Base-by-base conservation (phyloP, 2,329 filamentous ascomycete species). In the Cadophora sp. region DNA sequence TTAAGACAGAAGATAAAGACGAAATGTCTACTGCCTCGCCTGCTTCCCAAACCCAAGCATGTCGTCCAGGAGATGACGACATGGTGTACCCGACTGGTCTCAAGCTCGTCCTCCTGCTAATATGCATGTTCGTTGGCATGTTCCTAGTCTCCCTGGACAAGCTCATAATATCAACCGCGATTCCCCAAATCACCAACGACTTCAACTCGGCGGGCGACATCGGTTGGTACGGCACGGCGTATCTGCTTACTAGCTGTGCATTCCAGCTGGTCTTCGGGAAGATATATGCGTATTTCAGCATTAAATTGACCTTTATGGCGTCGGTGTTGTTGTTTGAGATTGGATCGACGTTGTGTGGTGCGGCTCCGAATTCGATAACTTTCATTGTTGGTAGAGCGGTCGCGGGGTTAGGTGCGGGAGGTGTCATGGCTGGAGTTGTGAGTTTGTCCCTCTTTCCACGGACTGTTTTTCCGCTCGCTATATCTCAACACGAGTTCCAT, bases 181-280 rank as follows among this genome's bases (percentile, higher is more conserved):
- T 64, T 12, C 65, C 65, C 8, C 50, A 37, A 12, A 81, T 81
- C 50, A 80, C 79, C 1, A 58, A 70, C 43, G 73, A 77, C 9
- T 80, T 80, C 67, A 79, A 40, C 29, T 75, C 76, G 9, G 72
- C 78, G 8, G 65, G 75, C 55, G 79, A 80, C 72, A 73, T 79
- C 31, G 77, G 78, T 8, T 80, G 79, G 78, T 80, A 79, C 70
- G 77, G 76, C 31, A 76, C 75, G 24, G 75, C 77, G 0, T 79
- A 77, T 66, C 69, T 78, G 11, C 73, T 80, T 4, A 67, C 68
- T 29, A 68, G 62, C 50, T 66, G 63, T 61, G 64, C 69, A 6
- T 68, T 73, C 51, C 50, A 64, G 51, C 53, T 72, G 50, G 31
- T 69, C 4, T 74, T 67, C 53, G 72, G 69, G 7, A 70, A 71